phyloP scores from a whole-genome alignment of 306 rosid species.

The Crotalaria pallida region DNA sequence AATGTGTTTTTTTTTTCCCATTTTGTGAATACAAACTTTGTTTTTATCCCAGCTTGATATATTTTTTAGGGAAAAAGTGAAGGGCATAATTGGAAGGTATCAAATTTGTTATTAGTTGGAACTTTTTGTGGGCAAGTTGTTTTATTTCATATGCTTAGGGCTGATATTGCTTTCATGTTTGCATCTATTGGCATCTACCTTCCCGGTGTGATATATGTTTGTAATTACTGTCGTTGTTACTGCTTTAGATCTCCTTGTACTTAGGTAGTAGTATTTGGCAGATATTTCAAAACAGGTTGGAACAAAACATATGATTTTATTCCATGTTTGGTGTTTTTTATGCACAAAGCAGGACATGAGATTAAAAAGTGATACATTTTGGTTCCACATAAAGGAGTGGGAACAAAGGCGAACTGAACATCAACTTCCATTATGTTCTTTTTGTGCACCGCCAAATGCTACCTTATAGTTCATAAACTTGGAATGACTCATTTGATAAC shows the following conservation, averaged over 20 bases:
- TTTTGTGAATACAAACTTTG: not conserved
- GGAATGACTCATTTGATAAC: not conserved
- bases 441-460: too few species aligned
- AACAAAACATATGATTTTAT: too few species aligned
- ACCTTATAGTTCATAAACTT: not conserved
- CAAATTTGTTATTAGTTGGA: not conserved
- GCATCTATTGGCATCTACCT: not conserved
- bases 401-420: too few species aligned
- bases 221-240: not conserved
- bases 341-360: too few species aligned
- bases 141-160: not conserved
- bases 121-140: not conserved
- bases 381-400: too few species aligned
- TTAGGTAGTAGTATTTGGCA: too few species aligned
- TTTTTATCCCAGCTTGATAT: not conserved
- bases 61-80: not conserved
- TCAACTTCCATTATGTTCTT: too few species aligned
- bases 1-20: not conserved
- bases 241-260: not conserved
- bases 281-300: too few species aligned
- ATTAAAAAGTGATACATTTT: too few species aligned
- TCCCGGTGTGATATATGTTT: not conserved
- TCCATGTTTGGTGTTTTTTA: too few species aligned
- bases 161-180: not conserved
- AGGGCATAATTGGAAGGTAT: not conserved